Base-by-base conservation (phyloP, 2,329 filamentous ascomycete species). In the Aureobasidium mangrovei region DNA sequence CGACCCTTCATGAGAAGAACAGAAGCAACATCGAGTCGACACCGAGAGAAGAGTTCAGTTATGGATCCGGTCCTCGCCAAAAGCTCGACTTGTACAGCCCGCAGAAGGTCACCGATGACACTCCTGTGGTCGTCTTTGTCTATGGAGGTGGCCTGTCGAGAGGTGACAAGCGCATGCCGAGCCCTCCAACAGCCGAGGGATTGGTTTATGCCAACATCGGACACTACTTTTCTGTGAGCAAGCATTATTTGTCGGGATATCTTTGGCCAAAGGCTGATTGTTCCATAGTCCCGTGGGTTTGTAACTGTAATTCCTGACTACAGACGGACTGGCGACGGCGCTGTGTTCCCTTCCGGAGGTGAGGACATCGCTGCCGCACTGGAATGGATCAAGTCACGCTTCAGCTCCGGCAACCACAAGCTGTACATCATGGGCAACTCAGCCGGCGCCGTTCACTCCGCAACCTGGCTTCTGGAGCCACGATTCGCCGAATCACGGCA, bases 401-500 rank as follows among this genome's bases (percentile, higher is more conserved):
- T 48, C 32, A 9, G 6, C 12, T 46, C 58, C 58, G 39, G 58
- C 12, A 53, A 60, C 2, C 60, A 68, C 29, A 65, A 72, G 53
- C 45, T 73, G 1, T 68, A 67, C 54, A 51, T 72, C 9, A 60
- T 73, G 59, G 71, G 71, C 0, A 72, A 72, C 56, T 72, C 70
- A 3, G 70, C 70, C 1, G 71, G 71, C 7, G 70, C 69, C 26
- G 64, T 71, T 7, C 69, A 73, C 51, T 54, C 65, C 24, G 53
- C 65, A 0, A 72, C 70, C 0, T 73, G 67, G 47, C 60, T 72
- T 18, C 59, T 73, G 2, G 53, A 67, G 9, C 40, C 64, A 7
- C 53, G 47, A 7, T 62, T 61, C 46, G 53, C 54, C 4, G 43
- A 43, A 6, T 61, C 62, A 4, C 53, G 62, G 51, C 49, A 48